Base-by-base conservation (phyloP, 495 filamentous ascomycete genomes). In the Pyrenopolyporus hunteri region DNA sequence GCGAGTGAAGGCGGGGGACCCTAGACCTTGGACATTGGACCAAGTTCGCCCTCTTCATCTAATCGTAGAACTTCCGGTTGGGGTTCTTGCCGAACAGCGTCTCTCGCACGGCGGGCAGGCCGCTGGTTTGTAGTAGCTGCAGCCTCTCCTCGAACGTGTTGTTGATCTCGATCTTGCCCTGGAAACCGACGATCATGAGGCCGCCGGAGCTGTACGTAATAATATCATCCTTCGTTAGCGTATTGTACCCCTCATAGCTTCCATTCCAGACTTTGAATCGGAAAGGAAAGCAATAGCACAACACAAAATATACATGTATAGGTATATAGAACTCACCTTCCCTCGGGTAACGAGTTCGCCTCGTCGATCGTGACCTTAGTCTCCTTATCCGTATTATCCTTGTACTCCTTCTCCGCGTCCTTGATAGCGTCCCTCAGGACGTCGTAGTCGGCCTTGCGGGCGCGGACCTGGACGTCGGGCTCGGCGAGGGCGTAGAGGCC, bases 131-230 rank as follows among this genome's bases (percentile, higher is more conserved):
- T 32, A 97, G 83, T 51, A 98, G 78, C 58, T 85, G 86, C 74
- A 99, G 78, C 50, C 95, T 86, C 71, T 96, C 89, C 66, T 98
- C 95, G 43, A 98, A 87, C 20, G 94, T 98, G 77, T 99, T 97
- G 85, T 97, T 92, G 73, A 99, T 96, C 63, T 96, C 91, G 73
- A 99, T 98, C 82, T 93, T 97, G 70, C 95, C 95, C 56, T 85
- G 81, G 42, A 87, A 85, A 20, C 92, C 91, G 17, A 95, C 73
- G 59, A 98, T 89, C 35, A 79, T 71, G 13, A 97, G 78, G 59
- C 94, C 94, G 53, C 94, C 94, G 49, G 91, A 82, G 61, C 94
- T 98, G 54, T 44, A 17, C 6, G 50, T 43, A 28, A 7, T 16
- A 17, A 39, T n/a, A n/a, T n/a, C n/a, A n/a, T 22, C 7, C 31